A percentile compares a stretch with the other conserved stretches of the same genome.
These are phyloP conservation scores for Aegilops sharonensis DNA, from an alignment of 176 grass and related monocot genomes.

Conservation along the genomic window DNA sequence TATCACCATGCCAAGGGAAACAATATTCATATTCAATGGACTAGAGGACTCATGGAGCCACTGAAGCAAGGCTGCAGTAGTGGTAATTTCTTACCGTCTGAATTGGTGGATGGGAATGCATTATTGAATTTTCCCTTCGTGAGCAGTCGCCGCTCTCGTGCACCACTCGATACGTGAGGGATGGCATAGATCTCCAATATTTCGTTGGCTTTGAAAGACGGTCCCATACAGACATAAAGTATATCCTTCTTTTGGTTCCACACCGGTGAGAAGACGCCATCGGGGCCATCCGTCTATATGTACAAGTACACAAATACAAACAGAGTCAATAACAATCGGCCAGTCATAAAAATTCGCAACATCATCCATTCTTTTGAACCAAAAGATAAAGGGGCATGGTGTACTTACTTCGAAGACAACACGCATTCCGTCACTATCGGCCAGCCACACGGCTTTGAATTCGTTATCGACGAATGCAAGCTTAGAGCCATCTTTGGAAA, in stretches of 20 bases:
- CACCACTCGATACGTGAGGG: background rate
- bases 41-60: background rate
- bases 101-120: constrained; percentile 31
- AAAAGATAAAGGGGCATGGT: background rate
- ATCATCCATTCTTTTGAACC: background rate
- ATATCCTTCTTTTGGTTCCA: constrained; percentile 26
- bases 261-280: constrained; percentile 18
- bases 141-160: background rate
- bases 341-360: background rate
- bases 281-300: background rate
- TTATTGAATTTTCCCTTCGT: constrained; percentile 39
- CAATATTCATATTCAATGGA: background rate
- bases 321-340: background rate
- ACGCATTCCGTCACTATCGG: background rate
- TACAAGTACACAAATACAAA: background rate
- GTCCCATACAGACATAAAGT: background rate
- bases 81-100: constrained; percentile 19
- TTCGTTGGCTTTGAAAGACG: background rate
- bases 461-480: background rate
- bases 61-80: background rate
- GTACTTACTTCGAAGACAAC: background rate
- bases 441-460: background rate
- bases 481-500: constrained; percentile 18
- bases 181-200: background rate
- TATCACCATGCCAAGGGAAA: background rate